Percentiles rank a stretch among this genome's conserved stretches.
Conservation (phyloP, 176 grass and related monocot genomes). For the Lolium multiflorum region DNA sequence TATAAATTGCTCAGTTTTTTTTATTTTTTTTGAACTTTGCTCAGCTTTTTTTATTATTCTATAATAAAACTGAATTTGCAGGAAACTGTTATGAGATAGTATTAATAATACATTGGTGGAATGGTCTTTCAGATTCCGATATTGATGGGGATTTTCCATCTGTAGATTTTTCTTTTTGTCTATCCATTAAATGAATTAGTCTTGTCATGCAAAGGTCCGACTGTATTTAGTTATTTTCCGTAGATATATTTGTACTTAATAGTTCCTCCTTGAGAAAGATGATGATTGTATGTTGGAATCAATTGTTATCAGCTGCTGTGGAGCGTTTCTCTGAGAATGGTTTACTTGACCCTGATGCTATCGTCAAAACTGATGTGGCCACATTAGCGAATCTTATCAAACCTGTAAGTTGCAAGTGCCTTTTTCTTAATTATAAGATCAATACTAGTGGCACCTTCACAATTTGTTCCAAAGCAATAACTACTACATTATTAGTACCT, state of each 20-base stretch:
- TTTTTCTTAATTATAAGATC: slow-evolving; percentile 27
- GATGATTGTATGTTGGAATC: slow-evolving; percentile 46
- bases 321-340: slow-evolving; percentile 73
- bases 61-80: neutral
- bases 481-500: slow-evolving; percentile 11
- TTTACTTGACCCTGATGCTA: slow-evolving; percentile 81
- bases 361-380: slow-evolving; percentile 75
- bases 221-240: neutral
- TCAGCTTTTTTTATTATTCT: neutral
- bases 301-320: slow-evolving; percentile 79
- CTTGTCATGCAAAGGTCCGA: slow-evolving; percentile 21
- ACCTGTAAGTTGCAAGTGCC: slow-evolving; percentile 63
- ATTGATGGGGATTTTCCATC: neutral
- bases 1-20: neutral
- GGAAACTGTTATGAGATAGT: neutral
- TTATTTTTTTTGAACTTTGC: neutral
- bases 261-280: slow-evolving; percentile 30
- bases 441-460: neutral
- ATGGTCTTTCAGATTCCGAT: neutral
- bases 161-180: neutral
- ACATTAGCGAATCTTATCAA: slow-evolving; percentile 81
- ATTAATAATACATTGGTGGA: slow-evolving; percentile 5
- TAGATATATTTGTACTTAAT: slow-evolving; percentile 19
- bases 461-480: neutral
- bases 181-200: slow-evolving; percentile 6